Conservation (phyloP, 768 basidiomycete genomes). For the Serendipita sp. region DNA sequence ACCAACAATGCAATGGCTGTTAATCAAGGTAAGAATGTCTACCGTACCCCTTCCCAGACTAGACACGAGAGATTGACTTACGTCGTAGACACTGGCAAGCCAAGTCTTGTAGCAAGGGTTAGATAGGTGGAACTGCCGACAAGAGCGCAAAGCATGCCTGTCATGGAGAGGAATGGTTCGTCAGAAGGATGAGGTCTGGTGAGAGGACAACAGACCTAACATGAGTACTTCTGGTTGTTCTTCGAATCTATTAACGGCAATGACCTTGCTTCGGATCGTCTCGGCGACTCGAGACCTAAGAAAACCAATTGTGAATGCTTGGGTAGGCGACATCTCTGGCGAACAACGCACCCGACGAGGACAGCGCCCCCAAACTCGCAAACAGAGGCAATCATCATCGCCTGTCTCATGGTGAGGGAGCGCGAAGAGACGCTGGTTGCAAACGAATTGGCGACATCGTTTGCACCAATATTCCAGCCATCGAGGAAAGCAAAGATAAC, state of each 20-base stretch:
- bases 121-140: conserved; percentile 17
- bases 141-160: conserved; percentile 25
- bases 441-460: conserved; percentile 11
- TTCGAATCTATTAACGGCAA: conserved; percentile 20
- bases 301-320: background rate
- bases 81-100: conserved; percentile 26
- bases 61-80: background rate
- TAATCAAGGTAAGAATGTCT: no score
- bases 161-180: background rate
- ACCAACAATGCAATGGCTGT: conserved; percentile 27
- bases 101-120: conserved; percentile 21
- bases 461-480: conserved; percentile 24
- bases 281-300: conserved; percentile 20
- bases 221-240: conserved; percentile 25
- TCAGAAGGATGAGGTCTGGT: background rate
- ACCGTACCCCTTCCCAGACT: no score
- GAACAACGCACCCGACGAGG: conserved; percentile 16
- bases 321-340: background rate
- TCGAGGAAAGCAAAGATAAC: conserved; percentile 22
- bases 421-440: conserved; percentile 10
- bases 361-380: conserved; percentile 26
- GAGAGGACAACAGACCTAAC: conserved; percentile 13
- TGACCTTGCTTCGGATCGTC: conserved; percentile 31
- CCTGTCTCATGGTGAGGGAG: conserved; percentile 24
- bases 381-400: conserved; percentile 18